Evolutionary conservation across 176 grass and related monocot species (phyloP).

Genomic region (Avena eriantha): DNA sequence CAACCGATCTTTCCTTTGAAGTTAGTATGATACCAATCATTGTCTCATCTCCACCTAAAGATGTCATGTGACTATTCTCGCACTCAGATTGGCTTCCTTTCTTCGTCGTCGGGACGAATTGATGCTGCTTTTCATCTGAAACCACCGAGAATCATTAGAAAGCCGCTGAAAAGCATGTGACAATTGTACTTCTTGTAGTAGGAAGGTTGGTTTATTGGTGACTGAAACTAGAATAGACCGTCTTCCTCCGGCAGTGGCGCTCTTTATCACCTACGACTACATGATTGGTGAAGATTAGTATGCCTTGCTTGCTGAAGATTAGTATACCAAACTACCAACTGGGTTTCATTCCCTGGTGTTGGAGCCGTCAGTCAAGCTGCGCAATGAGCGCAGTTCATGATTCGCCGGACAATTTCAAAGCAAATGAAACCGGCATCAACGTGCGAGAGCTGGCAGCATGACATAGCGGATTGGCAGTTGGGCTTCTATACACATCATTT

Average conservation of each 20-base stretch:
- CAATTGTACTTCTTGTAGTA: neutral
- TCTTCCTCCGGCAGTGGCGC: neutral
- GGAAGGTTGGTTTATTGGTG: neutral
- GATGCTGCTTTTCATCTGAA: constrained; percentile 6
- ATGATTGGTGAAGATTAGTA: too few relatives aligned
- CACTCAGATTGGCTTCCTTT: neutral
- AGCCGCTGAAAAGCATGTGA: neutral
- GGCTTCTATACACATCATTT: neutral
- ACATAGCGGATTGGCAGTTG: neutral
- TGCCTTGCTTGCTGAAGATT: neutral
- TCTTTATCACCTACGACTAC: neutral
- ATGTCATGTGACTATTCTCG: neutral
- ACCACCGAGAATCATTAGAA: neutral
- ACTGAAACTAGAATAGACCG: neutral
- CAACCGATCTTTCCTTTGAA: too few relatives aligned
- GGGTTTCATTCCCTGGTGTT: neutral
- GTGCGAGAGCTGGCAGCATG: neutral
- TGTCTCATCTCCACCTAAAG: neutral
- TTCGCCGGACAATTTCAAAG: neutral
- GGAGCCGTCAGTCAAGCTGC: too few relatives aligned
- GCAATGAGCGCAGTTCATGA: neutral
- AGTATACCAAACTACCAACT: neutral
- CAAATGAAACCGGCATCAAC: neutral
- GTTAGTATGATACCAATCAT: neutral
- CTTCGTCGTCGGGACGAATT: neutral